phyloP scores from a whole-genome alignment of 2,329 filamentous ascomycete genomes.

The Fusarium nygamai region DNA sequence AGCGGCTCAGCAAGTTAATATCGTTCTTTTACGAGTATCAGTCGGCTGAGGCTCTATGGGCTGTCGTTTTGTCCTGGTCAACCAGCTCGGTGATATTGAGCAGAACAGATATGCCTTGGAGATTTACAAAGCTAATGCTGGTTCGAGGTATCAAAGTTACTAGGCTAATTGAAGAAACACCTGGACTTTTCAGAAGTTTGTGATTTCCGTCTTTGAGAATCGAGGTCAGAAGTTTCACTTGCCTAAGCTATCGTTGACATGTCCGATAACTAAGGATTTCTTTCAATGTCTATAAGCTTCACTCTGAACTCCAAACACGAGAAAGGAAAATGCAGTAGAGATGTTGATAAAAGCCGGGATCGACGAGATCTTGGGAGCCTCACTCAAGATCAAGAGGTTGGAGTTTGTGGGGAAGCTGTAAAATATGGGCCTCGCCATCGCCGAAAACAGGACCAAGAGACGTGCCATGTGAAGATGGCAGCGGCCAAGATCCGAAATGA shows the following conservation, averaged over 20 bases:
- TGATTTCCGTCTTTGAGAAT: not conserved
- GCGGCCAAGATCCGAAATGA: constrained; percentile 10
- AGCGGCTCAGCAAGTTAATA: no score
- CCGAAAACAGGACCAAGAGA: not conserved
- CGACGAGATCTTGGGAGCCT: not conserved
- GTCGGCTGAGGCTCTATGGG: not conserved
- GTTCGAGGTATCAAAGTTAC: no score
- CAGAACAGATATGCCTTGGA: not conserved
- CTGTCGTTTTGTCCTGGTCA: not conserved
- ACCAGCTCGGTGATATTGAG: not conserved
- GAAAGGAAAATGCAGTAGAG: fast-evolving
- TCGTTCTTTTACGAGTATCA: not conserved
- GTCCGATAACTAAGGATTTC: no score
- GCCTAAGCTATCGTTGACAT: not conserved
- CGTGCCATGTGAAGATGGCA: not conserved
- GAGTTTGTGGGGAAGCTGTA: constrained; percentile 5
- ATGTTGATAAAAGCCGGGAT: no score
- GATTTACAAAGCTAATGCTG: no score
- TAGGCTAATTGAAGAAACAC: not conserved
- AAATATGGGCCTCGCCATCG: not conserved
- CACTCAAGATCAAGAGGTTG: not conserved
- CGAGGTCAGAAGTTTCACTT: not conserved
- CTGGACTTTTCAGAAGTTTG: not conserved
- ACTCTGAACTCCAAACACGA: no score
- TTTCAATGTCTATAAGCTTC: not conserved